Evolutionary conservation across 169 alveolate genomes (phyloP).

Genomic region (Babesia gibsoni): DNA sequence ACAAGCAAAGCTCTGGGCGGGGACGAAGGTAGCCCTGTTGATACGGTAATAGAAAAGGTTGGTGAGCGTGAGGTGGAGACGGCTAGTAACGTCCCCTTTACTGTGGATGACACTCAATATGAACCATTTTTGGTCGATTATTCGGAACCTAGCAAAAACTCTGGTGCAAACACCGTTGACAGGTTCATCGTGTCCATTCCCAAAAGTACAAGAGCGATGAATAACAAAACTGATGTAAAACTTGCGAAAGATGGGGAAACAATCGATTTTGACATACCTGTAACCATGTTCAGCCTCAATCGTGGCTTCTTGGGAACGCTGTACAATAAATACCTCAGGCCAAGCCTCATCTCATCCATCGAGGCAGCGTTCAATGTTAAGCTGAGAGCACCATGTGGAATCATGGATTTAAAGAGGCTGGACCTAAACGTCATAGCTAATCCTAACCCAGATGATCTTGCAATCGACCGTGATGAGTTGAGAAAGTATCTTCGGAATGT

Average conservation of each 20-base stretch:
- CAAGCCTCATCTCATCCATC: constrained; percentile 15
- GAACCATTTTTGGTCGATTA: no score
- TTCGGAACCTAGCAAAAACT: no score
- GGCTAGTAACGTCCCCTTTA: no score
- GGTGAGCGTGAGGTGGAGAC: no score
- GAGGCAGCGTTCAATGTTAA: constrained; percentile 5
- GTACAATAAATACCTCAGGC: constrained; percentile 34
- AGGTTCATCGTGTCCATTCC: neutral
- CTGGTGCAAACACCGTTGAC: no score
- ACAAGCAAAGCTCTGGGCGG: no score
- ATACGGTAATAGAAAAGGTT: no score
- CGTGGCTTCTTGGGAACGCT: constrained; percentile 44
- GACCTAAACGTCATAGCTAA: neutral
- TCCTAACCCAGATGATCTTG: neutral
- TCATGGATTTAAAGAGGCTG: constrained; percentile 29
- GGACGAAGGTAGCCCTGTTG: no score
- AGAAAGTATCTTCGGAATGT: constrained; percentile 7
- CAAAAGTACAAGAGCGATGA: neutral
- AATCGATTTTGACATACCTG: constrained; percentile 3
- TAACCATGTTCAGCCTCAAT: constrained; percentile 12
- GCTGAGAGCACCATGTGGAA: constrained; percentile 14
- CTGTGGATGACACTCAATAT: no score
- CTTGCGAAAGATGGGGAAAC: neutral
- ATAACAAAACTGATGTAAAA: no score
- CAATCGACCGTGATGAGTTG: neutral